A percentile compares a stretch with the other conserved stretches of the same genome.
These are phyloP conservation scores for Lumnitzera racemosa DNA, from an alignment of 345 rosid genomes.

Conservation along the genomic window DNA sequence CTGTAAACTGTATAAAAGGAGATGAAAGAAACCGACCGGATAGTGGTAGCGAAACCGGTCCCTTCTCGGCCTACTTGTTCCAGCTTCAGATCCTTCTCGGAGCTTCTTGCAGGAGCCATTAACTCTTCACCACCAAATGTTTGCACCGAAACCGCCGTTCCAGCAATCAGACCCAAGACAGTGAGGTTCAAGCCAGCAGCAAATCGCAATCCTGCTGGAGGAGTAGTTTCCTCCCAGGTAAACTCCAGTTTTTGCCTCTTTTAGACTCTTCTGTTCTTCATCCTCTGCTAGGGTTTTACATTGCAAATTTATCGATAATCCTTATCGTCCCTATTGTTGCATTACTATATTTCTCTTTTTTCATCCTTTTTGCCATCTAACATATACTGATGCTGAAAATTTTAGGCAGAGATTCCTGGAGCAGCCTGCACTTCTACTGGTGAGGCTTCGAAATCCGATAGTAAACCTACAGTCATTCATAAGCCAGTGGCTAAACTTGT, in stretches of 20 bases:
- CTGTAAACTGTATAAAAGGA: constrained; percentile 38
- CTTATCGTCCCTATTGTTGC: neutral
- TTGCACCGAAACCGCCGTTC: constrained; percentile 31
- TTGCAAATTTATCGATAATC: no score
- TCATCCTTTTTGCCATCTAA: neutral
- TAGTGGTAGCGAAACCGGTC: constrained; percentile 70
- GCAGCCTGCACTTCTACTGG: constrained; percentile 27
- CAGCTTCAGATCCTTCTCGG: constrained; percentile 56
- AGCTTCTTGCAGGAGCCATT: constrained; percentile 57
- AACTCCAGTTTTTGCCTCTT: constrained; percentile 4
- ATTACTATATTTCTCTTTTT: constrained; percentile 2
- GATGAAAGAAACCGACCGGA: constrained; percentile 55
- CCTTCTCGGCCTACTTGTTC: constrained; percentile 78
- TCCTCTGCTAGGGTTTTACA: neutral
- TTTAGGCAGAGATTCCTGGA: constrained; percentile 40
- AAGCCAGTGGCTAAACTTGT: constrained; percentile 87
- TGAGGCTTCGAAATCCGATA: constrained; percentile 28
- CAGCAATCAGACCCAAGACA: constrained; percentile 76
- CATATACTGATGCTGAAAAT: constrained; percentile 6
- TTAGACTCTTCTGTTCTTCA: neutral
- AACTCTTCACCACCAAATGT: constrained; percentile 35
- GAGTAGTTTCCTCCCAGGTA: constrained; percentile 41
- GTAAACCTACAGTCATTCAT: constrained; percentile 42
- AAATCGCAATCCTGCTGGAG: constrained; percentile 26
- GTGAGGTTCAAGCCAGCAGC: constrained; percentile 45